phyloP scores from a whole-genome alignment of 148 eudicot genomes.

The Dianthus caryophyllus region DNA sequence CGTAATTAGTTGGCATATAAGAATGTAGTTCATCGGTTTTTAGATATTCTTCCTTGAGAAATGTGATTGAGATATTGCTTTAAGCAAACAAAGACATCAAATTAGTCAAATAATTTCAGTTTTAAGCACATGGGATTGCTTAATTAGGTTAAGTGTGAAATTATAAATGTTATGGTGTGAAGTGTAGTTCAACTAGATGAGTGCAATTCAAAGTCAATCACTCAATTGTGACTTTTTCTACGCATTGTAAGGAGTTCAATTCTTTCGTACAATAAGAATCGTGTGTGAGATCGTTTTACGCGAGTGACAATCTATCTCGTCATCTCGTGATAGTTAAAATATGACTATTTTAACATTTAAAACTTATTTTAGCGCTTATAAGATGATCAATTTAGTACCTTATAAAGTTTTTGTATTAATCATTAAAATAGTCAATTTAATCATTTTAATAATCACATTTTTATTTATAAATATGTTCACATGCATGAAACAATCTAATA shows the following conservation, averaged over 20 bases:
- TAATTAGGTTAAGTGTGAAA: background rate
- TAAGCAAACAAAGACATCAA: constrained; percentile 6
- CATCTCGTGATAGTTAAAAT: no score
- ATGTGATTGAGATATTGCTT: background rate
- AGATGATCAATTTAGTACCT: no score
- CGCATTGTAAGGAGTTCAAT: constrained; percentile 1
- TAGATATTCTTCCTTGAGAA: constrained; percentile 6
- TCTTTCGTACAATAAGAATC: constrained; percentile 23
- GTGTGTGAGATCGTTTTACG: constrained; percentile 1
- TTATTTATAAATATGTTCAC: no score
- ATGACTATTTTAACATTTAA: no score
- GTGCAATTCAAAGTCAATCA: constrained; percentile 9
- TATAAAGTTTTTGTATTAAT: no score
- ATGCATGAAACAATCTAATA: no score
- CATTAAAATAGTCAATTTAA: no score
- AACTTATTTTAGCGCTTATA: no score
- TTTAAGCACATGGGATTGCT: constrained; percentile 5
- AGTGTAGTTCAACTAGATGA: constrained; percentile 14
- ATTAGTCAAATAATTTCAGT: background rate
- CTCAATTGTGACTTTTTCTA: constrained; percentile 2
- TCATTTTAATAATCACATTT: no score
- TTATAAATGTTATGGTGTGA: constrained; percentile 6
- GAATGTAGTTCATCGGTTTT: background rate
- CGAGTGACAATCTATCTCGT: no score
- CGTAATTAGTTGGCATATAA: background rate